Conservation (phyloP, 495 filamentous ascomycete species). For the Aspergillus campestris region DNA sequence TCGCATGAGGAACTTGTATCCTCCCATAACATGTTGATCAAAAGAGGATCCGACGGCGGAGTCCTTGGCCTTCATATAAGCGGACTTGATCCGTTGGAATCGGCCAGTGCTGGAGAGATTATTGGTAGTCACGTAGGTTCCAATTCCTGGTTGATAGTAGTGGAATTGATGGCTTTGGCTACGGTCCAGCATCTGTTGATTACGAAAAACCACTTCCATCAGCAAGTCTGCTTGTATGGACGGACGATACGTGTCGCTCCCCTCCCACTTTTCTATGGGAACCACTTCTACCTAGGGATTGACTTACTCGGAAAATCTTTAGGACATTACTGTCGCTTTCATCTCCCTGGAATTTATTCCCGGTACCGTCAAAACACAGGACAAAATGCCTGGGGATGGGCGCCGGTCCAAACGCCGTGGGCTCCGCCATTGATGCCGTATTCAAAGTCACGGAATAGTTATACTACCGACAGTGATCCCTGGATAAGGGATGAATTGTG, state of each 20-base stretch:
- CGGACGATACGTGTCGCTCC: background rate
- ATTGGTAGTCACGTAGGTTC: slow-evolving; percentile 67
- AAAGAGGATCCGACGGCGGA: slow-evolving; percentile 78
- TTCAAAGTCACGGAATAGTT: background rate
- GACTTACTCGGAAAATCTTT: slow-evolving; percentile 63
- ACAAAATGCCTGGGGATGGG: slow-evolving; percentile 49
- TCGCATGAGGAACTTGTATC: slow-evolving; percentile 83
- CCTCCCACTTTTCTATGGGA: background rate
- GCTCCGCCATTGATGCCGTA: slow-evolving; percentile 9
- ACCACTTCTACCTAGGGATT: background rate
- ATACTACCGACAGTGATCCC: no score
- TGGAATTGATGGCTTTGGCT: slow-evolving; percentile 39
- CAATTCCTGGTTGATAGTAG: slow-evolving; percentile 60
- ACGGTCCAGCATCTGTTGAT: slow-evolving; percentile 49
- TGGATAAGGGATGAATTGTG: no score
- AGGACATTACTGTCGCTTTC: slow-evolving; percentile 81
- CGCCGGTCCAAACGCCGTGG: slow-evolving; percentile 6
- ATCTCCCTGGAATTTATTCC: slow-evolving; percentile 77
- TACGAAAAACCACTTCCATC: background rate
- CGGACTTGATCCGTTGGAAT: slow-evolving; percentile 58
- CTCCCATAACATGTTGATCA: slow-evolving; percentile 73
- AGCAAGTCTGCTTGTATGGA: background rate
- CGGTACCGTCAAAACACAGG: slow-evolving; percentile 84
- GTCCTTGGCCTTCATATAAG: slow-evolving; percentile 77
- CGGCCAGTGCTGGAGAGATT: slow-evolving; percentile 58